phyloP scores from a whole-genome alignment of 768 basidiomycete genomes.

The Rickenella mellea region DNA sequence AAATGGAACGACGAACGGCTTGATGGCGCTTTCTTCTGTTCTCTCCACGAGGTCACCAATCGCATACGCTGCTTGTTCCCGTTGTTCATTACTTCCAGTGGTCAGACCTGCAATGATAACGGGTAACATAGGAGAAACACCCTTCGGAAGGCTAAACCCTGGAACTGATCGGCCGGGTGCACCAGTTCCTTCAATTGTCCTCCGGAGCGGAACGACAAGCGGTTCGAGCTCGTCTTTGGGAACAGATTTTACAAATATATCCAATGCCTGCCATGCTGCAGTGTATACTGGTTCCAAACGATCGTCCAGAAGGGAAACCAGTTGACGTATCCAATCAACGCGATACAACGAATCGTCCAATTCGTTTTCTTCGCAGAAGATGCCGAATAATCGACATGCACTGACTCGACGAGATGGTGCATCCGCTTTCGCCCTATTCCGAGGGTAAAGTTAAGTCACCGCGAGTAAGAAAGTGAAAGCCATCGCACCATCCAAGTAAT shows the following conservation, averaged over 20 bases:
- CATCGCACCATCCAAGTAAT: slow-evolving; percentile 74
- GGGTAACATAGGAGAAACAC: slow-evolving; percentile 74
- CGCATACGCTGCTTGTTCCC: slow-evolving; percentile 91
- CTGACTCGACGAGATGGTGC: slow-evolving; percentile 62
- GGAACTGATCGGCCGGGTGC: slow-evolving; percentile 69
- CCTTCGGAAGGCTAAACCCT: slow-evolving; percentile 81
- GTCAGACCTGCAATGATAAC: slow-evolving; percentile 90
- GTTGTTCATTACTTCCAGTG: slow-evolving; percentile 87
- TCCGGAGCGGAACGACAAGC: slow-evolving; percentile 79
- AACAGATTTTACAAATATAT: slow-evolving; percentile 79
- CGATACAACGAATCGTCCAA: slow-evolving; percentile 81
- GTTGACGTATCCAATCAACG: slow-evolving; percentile 89
- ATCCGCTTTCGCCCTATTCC: slow-evolving; percentile 69
- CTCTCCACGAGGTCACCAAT: slow-evolving; percentile 93
- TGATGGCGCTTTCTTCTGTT: slow-evolving; percentile 79
- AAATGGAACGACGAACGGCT: slow-evolving; percentile 91
- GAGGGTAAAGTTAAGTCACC: neutral
- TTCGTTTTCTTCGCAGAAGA: slow-evolving; percentile 77
- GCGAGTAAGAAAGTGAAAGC: neutral
- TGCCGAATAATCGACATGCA: slow-evolving; percentile 67
- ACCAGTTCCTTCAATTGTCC: slow-evolving; percentile 81
- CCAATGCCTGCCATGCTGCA: slow-evolving; percentile 76
- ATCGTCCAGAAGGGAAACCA: slow-evolving; percentile 80
- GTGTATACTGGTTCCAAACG: slow-evolving; percentile 62
- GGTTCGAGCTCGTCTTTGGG: slow-evolving; percentile 91